Percentiles rank a stretch among this genome's conserved stretches.
Evolutionary conservation across 352 stramenopile genomes (phyloP).

Genomic region (Globisporangium okanoganense): DNA sequence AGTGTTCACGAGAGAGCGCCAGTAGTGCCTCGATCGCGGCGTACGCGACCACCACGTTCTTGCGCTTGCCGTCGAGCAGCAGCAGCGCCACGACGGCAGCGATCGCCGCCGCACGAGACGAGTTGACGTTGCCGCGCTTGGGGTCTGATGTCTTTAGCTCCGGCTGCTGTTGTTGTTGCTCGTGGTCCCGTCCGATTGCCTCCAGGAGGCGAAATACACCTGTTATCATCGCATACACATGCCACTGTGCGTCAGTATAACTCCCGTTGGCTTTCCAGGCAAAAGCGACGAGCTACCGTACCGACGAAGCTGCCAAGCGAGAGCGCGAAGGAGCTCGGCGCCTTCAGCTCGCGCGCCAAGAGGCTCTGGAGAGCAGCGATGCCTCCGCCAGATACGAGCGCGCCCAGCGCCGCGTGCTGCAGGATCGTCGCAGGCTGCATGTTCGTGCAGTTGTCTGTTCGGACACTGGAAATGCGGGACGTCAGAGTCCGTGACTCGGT

Average conservation of each 20-base stretch:
- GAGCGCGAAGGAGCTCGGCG: slow-evolving; percentile 44
- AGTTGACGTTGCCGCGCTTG: slow-evolving; percentile 5
- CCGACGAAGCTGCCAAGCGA: slow-evolving; percentile 54
- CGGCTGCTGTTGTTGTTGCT: background rate
- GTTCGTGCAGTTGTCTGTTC: background rate
- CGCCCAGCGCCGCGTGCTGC: slow-evolving; percentile 37
- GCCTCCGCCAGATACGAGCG: slow-evolving; percentile 27
- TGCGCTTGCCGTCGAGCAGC: slow-evolving; percentile 43
- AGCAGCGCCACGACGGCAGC: slow-evolving; percentile 32
- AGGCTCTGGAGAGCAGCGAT: slow-evolving; percentile 34
- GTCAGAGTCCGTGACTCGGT: background rate
- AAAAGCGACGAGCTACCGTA: background rate
- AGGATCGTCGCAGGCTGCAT: slow-evolving; percentile 26
- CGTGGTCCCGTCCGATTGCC: slow-evolving; percentile 19
- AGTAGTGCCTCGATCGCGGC: slow-evolving; percentile 43
- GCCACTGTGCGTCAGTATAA: background rate
- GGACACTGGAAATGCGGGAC: background rate
- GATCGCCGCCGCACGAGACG: slow-evolving; percentile 37
- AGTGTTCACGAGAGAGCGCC: slow-evolving; percentile 27
- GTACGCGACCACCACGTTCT: slow-evolving; percentile 47
- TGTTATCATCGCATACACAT: background rate
- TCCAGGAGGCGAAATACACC: slow-evolving; percentile 51
- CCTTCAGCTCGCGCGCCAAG: slow-evolving; percentile 30
- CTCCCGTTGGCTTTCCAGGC: background rate
- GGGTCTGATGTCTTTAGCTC: background rate